These are phyloP conservation scores for Viridothelium virens DNA, from an alignment of 495 filamentous ascomycete genomes.

Conservation along the genomic window DNA sequence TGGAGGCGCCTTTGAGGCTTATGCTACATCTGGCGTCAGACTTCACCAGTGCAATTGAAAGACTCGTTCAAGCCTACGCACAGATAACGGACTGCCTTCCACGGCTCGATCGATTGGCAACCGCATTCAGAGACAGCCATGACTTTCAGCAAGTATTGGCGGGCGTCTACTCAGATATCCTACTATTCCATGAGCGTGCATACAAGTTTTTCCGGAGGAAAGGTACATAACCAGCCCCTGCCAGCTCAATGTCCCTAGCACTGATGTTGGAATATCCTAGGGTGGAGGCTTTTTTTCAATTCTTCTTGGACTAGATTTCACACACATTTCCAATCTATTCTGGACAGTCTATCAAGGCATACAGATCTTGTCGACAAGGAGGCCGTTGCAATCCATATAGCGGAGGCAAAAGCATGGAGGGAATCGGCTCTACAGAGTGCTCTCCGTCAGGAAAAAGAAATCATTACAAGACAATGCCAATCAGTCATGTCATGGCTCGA, in stretches of 20 bases:
- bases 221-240: background rate
- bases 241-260: background rate
- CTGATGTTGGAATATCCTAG: background rate
- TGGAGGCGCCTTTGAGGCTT: background rate
- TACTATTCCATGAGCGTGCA: background rate
- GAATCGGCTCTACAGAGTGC: background rate
- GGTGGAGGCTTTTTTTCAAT: background rate
- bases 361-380: background rate
- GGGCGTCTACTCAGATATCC: background rate
- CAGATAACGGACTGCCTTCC: background rate
- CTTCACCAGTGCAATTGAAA: background rate
- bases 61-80: background rate
- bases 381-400: conserved; percentile 1
- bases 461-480: conserved; percentile 9
- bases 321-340: background rate
- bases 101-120: background rate
- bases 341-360: background rate
- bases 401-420: conserved; percentile 22
- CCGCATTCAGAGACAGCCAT: background rate
- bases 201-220: background rate
- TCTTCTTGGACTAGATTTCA: background rate
- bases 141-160: background rate
- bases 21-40: background rate
- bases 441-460: conserved; percentile 14
- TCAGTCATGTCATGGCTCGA: conserved; percentile 19